Base-by-base conservation (phyloP, 78 protist species). In the Dictyostelium firmibasis region DNA sequence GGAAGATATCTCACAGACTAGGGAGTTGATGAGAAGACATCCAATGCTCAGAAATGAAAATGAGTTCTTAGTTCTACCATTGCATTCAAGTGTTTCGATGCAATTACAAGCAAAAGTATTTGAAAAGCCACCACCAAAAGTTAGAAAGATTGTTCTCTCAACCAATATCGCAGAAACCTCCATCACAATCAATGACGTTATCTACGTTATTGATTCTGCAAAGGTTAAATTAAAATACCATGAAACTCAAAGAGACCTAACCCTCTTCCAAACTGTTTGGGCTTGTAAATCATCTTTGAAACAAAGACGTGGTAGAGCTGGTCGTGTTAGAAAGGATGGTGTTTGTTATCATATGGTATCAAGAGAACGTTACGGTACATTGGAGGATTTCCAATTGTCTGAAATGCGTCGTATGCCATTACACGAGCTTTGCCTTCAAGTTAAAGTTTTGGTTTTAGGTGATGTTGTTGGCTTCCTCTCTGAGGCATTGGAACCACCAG, bases 151-250 rank as follows among this genome's bases (percentile, higher is more conserved):
- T 10, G 97, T 98, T 27, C 50, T 98, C 23, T 13, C 96, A 1
- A 98, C 99, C 14, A 97, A 98, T 72, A 92, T 98, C 44, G 98
- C 98, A 29, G 98, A 98, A 82, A 98, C 98, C 27, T 83, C 95
- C 14, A 64, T 98, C 23, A 93, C 99, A 14, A 98, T 97, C 33
- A 96, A 97, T 79, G 98, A 97, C 50, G 67, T 98, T 7, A 77
- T 84, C 25, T 94, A 70, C 11, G 99, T 98, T 14, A 81, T 98
- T 70, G 99, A 98, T 85, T 35, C 88, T 3, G 98, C 98, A n/a
- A 82, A 57, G 25, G 86, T 82, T 16, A 82, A 82, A 44, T 84
- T 36, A 31, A 75, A 85, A 29, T 67, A 77, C 36, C 83, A 85
- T 33, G 97, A 96, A 41, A 74, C 96, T 10, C 84, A 43, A n/a